Evolutionary conservation across 2,329 filamentous ascomycete species (phyloP), one percentile per base, ranked within the genome.

Genomic region (Verticillium dahliae): DNA sequence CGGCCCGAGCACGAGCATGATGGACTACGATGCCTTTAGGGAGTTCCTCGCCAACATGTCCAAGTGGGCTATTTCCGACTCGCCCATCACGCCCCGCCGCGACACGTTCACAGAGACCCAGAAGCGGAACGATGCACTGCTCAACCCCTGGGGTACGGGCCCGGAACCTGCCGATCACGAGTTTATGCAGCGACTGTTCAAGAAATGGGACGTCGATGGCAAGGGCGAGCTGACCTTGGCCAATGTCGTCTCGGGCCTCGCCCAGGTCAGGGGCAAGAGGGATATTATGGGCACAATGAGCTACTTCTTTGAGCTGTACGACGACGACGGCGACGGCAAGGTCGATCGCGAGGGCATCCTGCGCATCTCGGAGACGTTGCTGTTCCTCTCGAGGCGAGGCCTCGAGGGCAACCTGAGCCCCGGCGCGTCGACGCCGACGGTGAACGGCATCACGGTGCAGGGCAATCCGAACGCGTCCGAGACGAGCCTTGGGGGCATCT

Each of bases 201-300:
- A 84, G 64, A 89, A 90, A 63, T 99, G 95, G 95, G 92, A 97
- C 71, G 83, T 86, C 5, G 90, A 93, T 64, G 86, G 86, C 59
- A 87, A 84, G 35, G 89, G 88, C n/a, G 87, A 89, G 1, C 77
- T 99, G 65, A 96, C 88, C 18, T 78, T 99, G 58, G 92, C 97
- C 70, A 91, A 98, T 68, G 92, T 99, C 2, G 95, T 98, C 5
- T 90, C 89, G 18, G 95, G 95, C 0, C 80, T 99, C 56, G 93
- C 94, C 1, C 87, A 90, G 14, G 91, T 99, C 70, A 98, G 97
- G 74, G 94, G 95, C 9, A 92, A 90, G 61, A 88, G 89, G 56
- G 95, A 99, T 74, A 97, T 99, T 67, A 97, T 99, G 94, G 91
- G 91, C 35, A 95, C 91, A 62, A 98, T 99, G 70, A 95, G 88